Conservation (phyloP, 129 eudicot species). For the Flaveria robusta region DNA sequence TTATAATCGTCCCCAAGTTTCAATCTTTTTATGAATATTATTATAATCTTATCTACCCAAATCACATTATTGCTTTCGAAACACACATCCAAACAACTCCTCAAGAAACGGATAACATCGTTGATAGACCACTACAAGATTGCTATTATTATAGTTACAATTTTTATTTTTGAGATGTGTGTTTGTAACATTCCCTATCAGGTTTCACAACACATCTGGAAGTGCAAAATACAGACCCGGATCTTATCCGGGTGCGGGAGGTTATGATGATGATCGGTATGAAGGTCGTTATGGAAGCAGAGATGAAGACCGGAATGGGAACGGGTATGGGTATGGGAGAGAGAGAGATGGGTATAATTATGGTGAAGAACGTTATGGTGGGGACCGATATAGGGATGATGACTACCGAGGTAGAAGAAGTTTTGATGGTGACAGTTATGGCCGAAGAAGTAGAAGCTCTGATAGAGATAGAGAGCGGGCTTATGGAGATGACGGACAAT, state of each 20-base stretch:
- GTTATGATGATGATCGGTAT: conserved; percentile 63
- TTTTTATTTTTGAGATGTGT: not conserved
- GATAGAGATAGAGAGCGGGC: conserved; percentile 71
- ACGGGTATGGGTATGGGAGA: conserved; percentile 84
- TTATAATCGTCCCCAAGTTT: not conserved
- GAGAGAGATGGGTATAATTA: conserved; percentile 65
- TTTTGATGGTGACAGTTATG: conserved; percentile 56
- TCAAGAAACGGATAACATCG: too few species aligned
- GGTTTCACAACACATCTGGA: conserved; percentile 74
- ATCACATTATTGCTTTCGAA: not conserved
- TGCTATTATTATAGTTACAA: not conserved
- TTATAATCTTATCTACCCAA: not conserved
- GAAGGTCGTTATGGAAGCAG: conserved; percentile 61
- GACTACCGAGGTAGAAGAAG: conserved; percentile 81
- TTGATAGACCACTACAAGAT: not conserved
- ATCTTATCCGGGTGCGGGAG: conserved; percentile 57
- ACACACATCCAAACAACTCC: not conserved
- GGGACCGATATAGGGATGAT: conserved; percentile 75
- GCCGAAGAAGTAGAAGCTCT: conserved; percentile 83
- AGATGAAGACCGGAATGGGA: conserved; percentile 71
- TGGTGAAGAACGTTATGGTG: conserved; percentile 62
- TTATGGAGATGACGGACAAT: conserved; percentile 78
- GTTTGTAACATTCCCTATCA: conserved; percentile 23
- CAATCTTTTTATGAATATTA: not conserved
- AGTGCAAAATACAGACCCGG: conserved; percentile 77